phyloP scores from a whole-genome alignment of 2,329 filamentous ascomycete species.

The Nemania sp. region DNA sequence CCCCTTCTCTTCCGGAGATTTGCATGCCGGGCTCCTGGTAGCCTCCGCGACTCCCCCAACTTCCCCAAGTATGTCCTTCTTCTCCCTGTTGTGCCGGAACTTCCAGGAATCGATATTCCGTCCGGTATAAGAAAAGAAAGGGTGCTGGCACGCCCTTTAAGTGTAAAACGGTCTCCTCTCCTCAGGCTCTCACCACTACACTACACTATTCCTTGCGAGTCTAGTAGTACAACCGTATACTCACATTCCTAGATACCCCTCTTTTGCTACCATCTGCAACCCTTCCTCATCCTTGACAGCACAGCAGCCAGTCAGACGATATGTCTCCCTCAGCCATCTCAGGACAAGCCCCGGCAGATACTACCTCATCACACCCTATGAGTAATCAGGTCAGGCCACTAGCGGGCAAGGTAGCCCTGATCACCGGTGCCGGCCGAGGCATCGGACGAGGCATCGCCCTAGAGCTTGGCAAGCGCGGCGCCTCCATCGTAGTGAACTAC shows the following conservation, averaged over 20 bases:
- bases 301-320: conserved; percentile 25
- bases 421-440: conserved; percentile 74
- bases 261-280: not conserved
- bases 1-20: conserved; percentile 21
- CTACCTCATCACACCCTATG: conserved; percentile 40
- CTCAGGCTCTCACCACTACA: not conserved
- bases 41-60: conserved; percentile 12
- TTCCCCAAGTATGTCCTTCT: conserved; percentile 35
- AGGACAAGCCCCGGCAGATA: conserved; percentile 27
- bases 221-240: conserved; percentile 1
- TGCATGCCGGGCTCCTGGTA: conserved; percentile 11
- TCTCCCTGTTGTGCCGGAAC: conserved; percentile 24
- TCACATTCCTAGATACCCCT: not conserved
- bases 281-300: conserved; percentile 25
- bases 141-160: not conserved
- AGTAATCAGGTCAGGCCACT: conserved; percentile 55
- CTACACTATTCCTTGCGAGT: not conserved
- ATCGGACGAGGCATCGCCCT: conserved; percentile 75
- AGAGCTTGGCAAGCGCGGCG: conserved; percentile 74
- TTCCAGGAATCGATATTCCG: conserved; percentile 18
- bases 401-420: conserved; percentile 66
- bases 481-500: conserved; percentile 76
- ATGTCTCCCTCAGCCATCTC: conserved; percentile 51
- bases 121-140: conserved; percentile 39
- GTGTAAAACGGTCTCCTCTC: conserved; percentile 1